Percentiles rank a stretch among this genome's conserved stretches.
These are phyloP conservation scores for Sarocladium strictum DNA, from an alignment of 2,329 filamentous ascomycete species.

Conservation along the genomic window DNA sequence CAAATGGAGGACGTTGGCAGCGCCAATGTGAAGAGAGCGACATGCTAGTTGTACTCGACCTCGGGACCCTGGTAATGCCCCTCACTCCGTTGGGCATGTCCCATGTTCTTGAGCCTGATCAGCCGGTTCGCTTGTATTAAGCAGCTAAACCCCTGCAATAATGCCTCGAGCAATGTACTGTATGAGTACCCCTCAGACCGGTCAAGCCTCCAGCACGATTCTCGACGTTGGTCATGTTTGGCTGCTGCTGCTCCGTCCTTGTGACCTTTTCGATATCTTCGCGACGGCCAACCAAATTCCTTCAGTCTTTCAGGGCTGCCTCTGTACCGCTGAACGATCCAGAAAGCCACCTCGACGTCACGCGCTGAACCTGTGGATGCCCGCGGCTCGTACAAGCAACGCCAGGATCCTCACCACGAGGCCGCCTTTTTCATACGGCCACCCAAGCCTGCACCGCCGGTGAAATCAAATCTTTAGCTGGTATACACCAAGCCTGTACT, in stretches of 20 bases:
- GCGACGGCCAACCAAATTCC: constrained; percentile 1
- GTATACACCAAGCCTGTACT: not conserved
- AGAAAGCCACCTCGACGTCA: not conserved
- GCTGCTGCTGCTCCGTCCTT: not conserved
- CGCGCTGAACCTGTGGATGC: not conserved
- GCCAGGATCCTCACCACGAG: not conserved
- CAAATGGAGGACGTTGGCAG: no score
- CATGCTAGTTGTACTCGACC: no score
- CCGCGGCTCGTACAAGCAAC: no score
- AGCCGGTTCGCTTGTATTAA: not conserved
- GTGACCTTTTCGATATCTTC: not conserved
- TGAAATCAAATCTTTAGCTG: not conserved
- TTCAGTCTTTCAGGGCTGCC: not conserved
- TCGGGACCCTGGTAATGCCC: constrained; percentile 2
- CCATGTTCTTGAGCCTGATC: constrained; percentile 1
- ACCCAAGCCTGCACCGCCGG: no score
- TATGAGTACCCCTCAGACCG: constrained; percentile 9
- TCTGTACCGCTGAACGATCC: not conserved
- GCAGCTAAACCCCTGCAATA: not conserved
- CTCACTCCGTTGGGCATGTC: not conserved
- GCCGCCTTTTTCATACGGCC: no score
- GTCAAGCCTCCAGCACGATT: constrained; percentile 8
- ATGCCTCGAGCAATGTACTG: not conserved
- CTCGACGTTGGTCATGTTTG: not conserved
- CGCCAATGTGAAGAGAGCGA: no score